Conservation (phyloP, 495 filamentous ascomycete species). For the Talaromyces proteolyticus region DNA sequence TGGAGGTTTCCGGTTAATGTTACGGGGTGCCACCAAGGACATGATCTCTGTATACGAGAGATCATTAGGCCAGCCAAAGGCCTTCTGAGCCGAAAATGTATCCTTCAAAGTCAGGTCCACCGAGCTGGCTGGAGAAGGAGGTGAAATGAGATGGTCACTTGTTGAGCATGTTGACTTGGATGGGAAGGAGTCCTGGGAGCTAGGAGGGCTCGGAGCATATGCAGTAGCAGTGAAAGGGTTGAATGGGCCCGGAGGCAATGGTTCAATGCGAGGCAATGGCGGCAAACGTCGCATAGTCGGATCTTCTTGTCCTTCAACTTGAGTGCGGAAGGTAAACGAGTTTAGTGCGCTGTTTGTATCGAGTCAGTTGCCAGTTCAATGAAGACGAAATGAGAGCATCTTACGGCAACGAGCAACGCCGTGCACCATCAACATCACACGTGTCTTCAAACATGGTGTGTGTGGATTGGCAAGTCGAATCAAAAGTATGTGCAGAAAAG, state of each 20-base stretch:
- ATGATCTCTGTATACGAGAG: conserved; percentile 30
- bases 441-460: conserved; percentile 34
- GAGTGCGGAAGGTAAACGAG: conserved; percentile 5
- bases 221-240: conserved; percentile 27
- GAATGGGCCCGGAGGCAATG: conserved; percentile 37
- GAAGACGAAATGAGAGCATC: conserved; percentile 8
- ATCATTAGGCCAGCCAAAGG: conserved; percentile 30
- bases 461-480: too few relatives aligned
- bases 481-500: not conserved
- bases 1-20: conserved; percentile 38
- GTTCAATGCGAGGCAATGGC: conserved; percentile 36
- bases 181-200: conserved; percentile 30
- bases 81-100: conserved; percentile 24
- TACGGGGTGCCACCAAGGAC: conserved; percentile 30
- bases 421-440: conserved; percentile 25
- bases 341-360: conserved; percentile 3
- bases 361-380: not conserved
- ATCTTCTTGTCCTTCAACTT: conserved; percentile 5
- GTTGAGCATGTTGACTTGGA: conserved; percentile 30
- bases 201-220: conserved; percentile 28
- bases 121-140: conserved; percentile 39
- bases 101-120: conserved; percentile 39
- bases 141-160: conserved; percentile 26
- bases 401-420: conserved; percentile 39
- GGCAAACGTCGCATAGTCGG: conserved; percentile 26